These are phyloP conservation scores for Colletotrichum sp. DNA, from an alignment of 2,329 filamentous ascomycete genomes.

Conservation along the genomic window DNA sequence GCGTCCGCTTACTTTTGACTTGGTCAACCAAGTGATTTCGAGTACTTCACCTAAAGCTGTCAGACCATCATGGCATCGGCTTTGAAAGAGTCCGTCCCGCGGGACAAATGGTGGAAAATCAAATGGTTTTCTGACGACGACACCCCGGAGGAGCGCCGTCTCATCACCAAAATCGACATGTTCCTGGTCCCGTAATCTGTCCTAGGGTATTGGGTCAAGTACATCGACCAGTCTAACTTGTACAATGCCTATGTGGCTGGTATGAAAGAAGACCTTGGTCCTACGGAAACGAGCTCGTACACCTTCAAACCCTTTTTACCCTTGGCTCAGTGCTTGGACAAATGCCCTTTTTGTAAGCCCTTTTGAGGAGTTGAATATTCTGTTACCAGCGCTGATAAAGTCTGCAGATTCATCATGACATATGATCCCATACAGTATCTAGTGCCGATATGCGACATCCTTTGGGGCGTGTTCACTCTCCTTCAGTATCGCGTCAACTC, in stretches of 20 bases:
- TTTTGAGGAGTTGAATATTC: fast-evolving
- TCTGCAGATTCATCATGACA: constrained; percentile 29
- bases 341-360: constrained; percentile 33
- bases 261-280: constrained; percentile 29
- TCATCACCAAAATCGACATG: constrained; percentile 47
- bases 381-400: not conserved
- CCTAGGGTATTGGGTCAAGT: constrained; percentile 30
- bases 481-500: constrained; percentile 33
- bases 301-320: constrained; percentile 29
- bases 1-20: not conserved
- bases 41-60: not conserved
- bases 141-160: constrained; percentile 43
- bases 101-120: constrained; percentile 39
- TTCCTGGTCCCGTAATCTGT: constrained; percentile 39
- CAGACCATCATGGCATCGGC: not conserved
- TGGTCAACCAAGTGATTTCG: not conserved
- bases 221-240: constrained; percentile 33
- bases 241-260: constrained; percentile 36
- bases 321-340: constrained; percentile 27
- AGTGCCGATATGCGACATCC: constrained; percentile 41
- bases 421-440: constrained; percentile 31
- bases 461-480: constrained; percentile 63
- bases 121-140: constrained; percentile 57
- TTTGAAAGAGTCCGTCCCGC: not conserved
- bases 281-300: constrained; percentile 30